phyloP scores from a whole-genome alignment of 805 yeast genomes.

The Isabelozyma rhagii region DNA sequence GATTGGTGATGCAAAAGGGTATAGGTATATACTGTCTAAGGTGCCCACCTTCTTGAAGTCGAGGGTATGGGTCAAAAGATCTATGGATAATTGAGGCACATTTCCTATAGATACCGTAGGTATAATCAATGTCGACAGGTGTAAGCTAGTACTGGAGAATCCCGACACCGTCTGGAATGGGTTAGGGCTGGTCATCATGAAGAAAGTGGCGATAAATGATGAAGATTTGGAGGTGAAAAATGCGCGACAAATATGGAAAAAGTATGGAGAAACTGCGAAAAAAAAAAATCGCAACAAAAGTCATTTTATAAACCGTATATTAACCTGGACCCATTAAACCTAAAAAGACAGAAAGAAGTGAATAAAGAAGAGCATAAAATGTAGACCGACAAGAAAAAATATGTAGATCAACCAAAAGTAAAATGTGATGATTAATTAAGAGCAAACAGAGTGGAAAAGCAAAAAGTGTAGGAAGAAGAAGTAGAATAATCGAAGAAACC shows the following conservation, averaged over 20 bases:
- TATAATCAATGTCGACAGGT: conserved; percentile 49
- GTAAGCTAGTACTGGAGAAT: neutral
- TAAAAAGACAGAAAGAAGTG: too few species aligned
- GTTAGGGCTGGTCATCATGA: neutral
- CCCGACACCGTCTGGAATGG: neutral
- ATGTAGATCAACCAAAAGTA: too few species aligned
- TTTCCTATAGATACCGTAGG: conserved; percentile 89
- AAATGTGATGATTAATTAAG: too few species aligned
- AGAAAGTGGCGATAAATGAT: neutral
- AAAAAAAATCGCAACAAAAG: too few species aligned
- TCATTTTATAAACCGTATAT: too few species aligned
- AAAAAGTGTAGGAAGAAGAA: too few species aligned
- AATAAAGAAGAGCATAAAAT: too few species aligned
- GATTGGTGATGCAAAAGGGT: conserved; percentile 81
- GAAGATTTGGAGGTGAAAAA: neutral
- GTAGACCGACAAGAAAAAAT: too few species aligned
- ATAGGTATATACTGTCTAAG: conserved; percentile 59
- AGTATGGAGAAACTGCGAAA: neutral
- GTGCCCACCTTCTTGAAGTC: conserved; percentile 49
- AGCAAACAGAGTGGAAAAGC: too few species aligned
- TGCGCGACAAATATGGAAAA: neutral
- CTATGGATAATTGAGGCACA: conserved; percentile 80
- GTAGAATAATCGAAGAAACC: too few species aligned
- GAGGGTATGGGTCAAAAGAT: conserved; percentile 66
- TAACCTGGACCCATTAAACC: too few species aligned